These are phyloP conservation scores for Karstenula rhodostoma DNA, from an alignment of 2,329 filamentous ascomycete genomes.

Conservation along the genomic window DNA sequence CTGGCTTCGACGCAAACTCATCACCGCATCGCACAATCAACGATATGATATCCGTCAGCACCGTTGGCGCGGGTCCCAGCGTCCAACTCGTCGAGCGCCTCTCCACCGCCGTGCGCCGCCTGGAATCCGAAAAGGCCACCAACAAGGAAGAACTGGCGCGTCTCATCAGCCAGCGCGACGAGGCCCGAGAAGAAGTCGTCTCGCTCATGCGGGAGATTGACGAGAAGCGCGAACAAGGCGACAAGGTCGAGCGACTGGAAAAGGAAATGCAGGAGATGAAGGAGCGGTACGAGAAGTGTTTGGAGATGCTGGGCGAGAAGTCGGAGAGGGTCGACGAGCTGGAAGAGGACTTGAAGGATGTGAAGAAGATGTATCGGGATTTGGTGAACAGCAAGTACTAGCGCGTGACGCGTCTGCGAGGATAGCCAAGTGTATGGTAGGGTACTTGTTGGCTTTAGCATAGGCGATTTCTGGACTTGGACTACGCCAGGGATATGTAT, in stretches of 20 bases:
- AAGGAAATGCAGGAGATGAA: constrained; percentile 73
- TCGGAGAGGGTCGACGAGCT: constrained; percentile 94
- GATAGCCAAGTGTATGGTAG: not conserved
- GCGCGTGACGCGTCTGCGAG: not conserved
- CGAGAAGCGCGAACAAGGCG: constrained; percentile 67
- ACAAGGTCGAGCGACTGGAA: constrained; percentile 71
- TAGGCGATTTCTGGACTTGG: not conserved
- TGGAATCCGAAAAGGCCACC: constrained; percentile 91
- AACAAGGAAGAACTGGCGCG: constrained; percentile 85
- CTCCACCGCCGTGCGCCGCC: constrained; percentile 87
- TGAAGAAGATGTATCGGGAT: constrained; percentile 96
- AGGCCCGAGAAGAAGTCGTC: constrained; percentile 91
- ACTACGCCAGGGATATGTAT: not conserved
- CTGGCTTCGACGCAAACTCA: constrained; percentile 60
- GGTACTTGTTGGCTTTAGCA: constrained; percentile 5
- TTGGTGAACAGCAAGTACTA: constrained; percentile 85
- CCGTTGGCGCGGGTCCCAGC: constrained; percentile 86
- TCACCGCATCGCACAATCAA: constrained; percentile 71
- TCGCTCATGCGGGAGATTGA: constrained; percentile 87
- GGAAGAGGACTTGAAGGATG: constrained; percentile 84
- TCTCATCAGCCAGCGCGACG: constrained; percentile 85
- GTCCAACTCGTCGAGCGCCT: constrained; percentile 96
- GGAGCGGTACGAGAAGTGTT: constrained; percentile 83
- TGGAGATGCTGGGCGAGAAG: constrained; percentile 97
- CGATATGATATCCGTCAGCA: constrained; percentile 88